A percentile compares a stretch with the other conserved stretches of the same genome.
Evolutionary conservation across 306 rosid species (phyloP).

Genomic region (Dalbergia cochinchinensis): DNA sequence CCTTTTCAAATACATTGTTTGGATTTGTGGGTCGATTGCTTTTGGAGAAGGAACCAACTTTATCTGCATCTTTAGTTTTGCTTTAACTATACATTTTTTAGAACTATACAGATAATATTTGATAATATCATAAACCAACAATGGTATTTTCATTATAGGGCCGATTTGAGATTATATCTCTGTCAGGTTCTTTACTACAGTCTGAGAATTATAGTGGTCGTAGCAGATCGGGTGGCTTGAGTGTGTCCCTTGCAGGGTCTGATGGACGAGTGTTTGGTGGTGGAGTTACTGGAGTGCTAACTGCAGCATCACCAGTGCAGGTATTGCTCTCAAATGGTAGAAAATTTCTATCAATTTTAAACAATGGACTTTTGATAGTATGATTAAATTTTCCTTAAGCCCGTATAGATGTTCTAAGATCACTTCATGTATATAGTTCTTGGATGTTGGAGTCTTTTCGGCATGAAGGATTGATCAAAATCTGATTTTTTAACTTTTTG

Average conservation of each 20-base stretch:
- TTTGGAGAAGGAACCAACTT: conserved; percentile 6
- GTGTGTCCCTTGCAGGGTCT: conserved; percentile 63
- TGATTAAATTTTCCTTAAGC: conserved; percentile 11
- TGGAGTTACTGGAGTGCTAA: conserved; percentile 70
- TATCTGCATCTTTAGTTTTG: conserved; percentile 1
- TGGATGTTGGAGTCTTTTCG: conserved; percentile 8
- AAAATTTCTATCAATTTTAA: conserved; percentile 20
- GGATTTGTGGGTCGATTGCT: not conserved
- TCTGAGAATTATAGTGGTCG: conserved; percentile 58
- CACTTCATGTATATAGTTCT: not conserved
- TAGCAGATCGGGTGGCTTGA: conserved; percentile 59
- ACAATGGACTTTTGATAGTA: not conserved
- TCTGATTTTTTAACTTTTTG: conserved; percentile 19
- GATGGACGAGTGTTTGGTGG: conserved; percentile 83
- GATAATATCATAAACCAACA: not conserved
- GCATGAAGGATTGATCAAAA: conserved; percentile 7
- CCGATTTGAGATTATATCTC: conserved; percentile 72
- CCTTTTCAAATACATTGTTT: not conserved
- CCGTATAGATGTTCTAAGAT: conserved; percentile 9
- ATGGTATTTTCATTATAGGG: conserved; percentile 62
- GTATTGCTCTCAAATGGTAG: conserved; percentile 52
- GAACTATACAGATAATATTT: not conserved
- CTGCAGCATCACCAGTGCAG: conserved; percentile 80
- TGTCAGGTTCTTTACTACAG: conserved; percentile 58
- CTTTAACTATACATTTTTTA: not conserved